Conservation (phyloP, 768 basidiomycete species). For the Leccinum aurantiacum region DNA sequence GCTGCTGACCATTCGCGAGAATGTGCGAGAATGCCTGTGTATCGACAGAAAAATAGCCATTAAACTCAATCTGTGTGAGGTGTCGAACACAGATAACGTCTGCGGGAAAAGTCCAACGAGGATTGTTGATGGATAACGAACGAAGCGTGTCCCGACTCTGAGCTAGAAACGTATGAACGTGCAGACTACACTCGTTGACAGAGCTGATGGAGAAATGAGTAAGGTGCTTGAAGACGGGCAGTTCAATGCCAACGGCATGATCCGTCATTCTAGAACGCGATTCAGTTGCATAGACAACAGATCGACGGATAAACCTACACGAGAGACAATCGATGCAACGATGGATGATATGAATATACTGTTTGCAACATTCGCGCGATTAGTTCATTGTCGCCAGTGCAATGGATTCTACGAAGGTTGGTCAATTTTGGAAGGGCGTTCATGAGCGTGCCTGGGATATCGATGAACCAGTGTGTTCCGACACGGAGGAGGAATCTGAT, state of each 20-base stretch:
- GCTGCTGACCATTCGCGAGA: slow-evolving; percentile 57
- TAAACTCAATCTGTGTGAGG: slow-evolving; percentile 62
- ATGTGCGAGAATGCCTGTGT: slow-evolving; percentile 58
- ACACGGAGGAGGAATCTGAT: not conserved
- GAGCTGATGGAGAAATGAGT: slow-evolving; percentile 58
- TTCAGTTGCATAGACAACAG: not conserved
- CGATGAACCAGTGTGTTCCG: not conserved
- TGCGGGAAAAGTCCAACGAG: slow-evolving; percentile 56
- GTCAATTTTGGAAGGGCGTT: slow-evolving; percentile 65
- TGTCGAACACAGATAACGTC: slow-evolving; percentile 57
- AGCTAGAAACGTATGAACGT: slow-evolving; percentile 47
- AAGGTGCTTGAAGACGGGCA: slow-evolving; percentile 54
- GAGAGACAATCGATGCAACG: slow-evolving; percentile 56
- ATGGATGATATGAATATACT: slow-evolving; percentile 50
- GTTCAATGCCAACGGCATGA: slow-evolving; percentile 43
- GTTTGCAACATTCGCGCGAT: slow-evolving; percentile 52
- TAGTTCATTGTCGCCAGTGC: slow-evolving; percentile 55
- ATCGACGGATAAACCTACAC: slow-evolving; percentile 36
- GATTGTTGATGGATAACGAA: slow-evolving; percentile 53
- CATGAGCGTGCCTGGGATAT: slow-evolving; percentile 56
- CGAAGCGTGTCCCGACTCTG: slow-evolving; percentile 55
- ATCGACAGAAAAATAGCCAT: slow-evolving; percentile 52
- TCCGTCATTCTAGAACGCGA: slow-evolving; percentile 33
- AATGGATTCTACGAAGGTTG: slow-evolving; percentile 60
- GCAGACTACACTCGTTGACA: slow-evolving; percentile 39